Evolutionary conservation across 139 green algal species (phyloP).

Genomic region (Pseudopediastrum boryanum): DNA sequence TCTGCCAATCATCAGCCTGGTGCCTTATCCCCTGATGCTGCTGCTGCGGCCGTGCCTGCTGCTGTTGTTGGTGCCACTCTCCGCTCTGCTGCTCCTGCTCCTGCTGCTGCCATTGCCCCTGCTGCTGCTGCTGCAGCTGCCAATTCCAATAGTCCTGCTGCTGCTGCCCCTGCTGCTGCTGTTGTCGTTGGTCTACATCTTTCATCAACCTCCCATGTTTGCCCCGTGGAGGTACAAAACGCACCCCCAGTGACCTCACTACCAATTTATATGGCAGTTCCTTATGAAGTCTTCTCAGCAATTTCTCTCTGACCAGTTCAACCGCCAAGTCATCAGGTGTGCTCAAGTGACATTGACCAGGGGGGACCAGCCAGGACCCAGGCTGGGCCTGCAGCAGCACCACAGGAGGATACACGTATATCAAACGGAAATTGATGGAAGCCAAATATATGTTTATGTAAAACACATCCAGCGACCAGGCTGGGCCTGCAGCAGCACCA

Average conservation of each 20-base stretch:
- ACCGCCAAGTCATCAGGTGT: constrained; percentile 21
- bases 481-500: background rate
- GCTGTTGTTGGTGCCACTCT: too few species aligned
- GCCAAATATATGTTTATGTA: background rate
- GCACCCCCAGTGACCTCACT: background rate
- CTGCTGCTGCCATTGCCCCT: background rate
- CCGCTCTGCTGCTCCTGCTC: background rate
- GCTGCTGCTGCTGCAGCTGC: constrained; percentile 1
- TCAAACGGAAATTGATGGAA: background rate
- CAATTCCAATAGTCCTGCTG: background rate
- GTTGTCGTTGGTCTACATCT: background rate
- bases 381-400: constrained; percentile 9
- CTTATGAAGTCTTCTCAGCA: constrained; percentile 25
- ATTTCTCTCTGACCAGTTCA: constrained; percentile 31
- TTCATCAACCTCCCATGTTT: background rate
- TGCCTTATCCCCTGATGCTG: too few species aligned
- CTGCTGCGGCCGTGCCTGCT: background rate
- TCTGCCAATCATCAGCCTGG: too few species aligned
- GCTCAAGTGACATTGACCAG: background rate
- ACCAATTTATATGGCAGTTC: constrained; percentile 25
- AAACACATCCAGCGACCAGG: too few species aligned
- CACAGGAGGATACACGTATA: background rate
- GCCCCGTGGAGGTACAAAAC: too few species aligned
- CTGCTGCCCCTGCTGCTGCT: background rate
- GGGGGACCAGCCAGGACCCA: constrained; percentile 10